Evolutionary conservation across 352 stramenopile species (phyloP).

Genomic region (Phytophthora foliorum): DNA sequence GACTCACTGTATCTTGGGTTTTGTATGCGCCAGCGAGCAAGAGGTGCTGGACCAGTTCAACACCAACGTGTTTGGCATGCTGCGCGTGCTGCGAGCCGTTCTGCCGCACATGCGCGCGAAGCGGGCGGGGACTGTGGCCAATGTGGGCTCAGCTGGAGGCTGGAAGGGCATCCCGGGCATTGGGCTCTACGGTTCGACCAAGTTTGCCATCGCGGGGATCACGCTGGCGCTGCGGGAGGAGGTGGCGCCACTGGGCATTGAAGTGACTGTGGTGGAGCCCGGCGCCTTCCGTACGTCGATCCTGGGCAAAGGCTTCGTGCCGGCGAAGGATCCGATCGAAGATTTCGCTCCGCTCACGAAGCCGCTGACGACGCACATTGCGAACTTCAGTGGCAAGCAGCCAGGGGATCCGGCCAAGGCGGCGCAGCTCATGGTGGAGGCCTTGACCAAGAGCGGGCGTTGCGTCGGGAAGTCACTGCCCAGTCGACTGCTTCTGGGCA

Average conservation of each 20-base stretch:
- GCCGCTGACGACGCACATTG: conserved; percentile 36
- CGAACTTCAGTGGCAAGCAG: conserved; percentile 43
- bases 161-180: conserved; percentile 38
- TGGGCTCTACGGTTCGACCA: conserved; percentile 52
- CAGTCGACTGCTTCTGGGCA: conserved; percentile 38
- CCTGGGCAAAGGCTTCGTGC: conserved; percentile 34
- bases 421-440: conserved; percentile 43
- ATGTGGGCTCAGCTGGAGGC: conserved; percentile 50
- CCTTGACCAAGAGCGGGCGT: conserved; percentile 47
- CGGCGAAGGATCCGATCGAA: conserved; percentile 29
- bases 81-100: conserved; percentile 41
- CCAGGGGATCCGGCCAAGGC: conserved; percentile 44
- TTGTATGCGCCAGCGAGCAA: conserved; percentile 33
- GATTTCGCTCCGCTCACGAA: conserved; percentile 40
- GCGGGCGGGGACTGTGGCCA: conserved; percentile 46
- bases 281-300: conserved; percentile 51
- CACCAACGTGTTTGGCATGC: conserved; percentile 60
- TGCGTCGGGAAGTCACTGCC: conserved; percentile 38
- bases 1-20: conserved; percentile 28
- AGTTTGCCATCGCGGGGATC: conserved; percentile 51
- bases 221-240: conserved; percentile 45
- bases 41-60: conserved; percentile 52
- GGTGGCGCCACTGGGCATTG: conserved; percentile 45
- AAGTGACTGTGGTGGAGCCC: conserved; percentile 52
- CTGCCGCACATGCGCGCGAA: conserved; percentile 54